Evolutionary conservation across 805 yeast species (phyloP), one percentile per base, ranked within the genome.

Genomic region (Nakazawaea holstii): DNA sequence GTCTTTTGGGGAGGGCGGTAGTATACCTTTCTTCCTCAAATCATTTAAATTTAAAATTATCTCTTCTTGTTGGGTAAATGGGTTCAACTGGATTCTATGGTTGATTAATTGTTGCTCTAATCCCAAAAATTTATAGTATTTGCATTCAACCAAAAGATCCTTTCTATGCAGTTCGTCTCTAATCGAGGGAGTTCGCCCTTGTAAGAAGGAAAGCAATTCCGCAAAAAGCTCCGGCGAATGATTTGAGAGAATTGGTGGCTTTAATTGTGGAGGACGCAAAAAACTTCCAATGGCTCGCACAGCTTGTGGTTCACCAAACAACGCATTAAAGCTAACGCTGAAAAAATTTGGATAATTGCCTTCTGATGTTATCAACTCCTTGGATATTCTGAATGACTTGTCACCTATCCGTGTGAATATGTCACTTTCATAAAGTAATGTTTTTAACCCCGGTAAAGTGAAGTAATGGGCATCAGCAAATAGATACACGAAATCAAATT

Each of bases 261-360:
- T 73, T 49, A 79, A 75, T 1, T 94, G 88, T 3, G 96, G 95
- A 0, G 97, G 97, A 35, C 96, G 66, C 2, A 85, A 63, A 54
- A 82, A 62, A 33, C 74, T 69, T 44, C 65, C 67, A 9, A 69
- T 53, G 15, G 69, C 67, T 24, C 74, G 70, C 1, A 58, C 47
- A 4, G 55, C 48, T 13, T 55, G 54, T 9, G 80, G 75, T 50
- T 80, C 82, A 2, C 68, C 60, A 49, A 79, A 68, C 17, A 82
- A 60, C 1, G 80, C 67, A 31, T 77, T 76, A 55, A 72, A 74
- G 2, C 85, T 76, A 33, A 88, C 67, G 9, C 84, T 74, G 65
- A 90, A 87, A 62, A 73, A 89, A 62, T 90, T 90, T 9, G 92
- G 95, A 40, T 67, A 60, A 59, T 91, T 89, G 0, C 96, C 96